phyloP scores from a whole-genome alignment of 2,329 filamentous ascomycete species.

The Exophiala sideris region DNA sequence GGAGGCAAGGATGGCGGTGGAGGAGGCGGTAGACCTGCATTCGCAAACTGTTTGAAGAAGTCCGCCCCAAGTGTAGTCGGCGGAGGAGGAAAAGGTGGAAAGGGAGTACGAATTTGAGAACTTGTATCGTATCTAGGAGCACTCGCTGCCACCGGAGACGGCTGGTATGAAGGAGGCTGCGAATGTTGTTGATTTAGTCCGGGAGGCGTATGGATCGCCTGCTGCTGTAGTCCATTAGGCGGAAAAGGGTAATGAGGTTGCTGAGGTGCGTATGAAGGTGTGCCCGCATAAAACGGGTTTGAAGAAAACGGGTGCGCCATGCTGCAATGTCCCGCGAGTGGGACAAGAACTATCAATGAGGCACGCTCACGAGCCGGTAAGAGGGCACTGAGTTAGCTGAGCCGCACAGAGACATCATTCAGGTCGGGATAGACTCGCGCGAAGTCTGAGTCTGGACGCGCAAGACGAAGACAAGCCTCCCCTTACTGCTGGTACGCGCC shows the following conservation, averaged over 20 bases:
- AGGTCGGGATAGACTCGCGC: neutral
- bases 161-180: conserved; percentile 10
- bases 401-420: conserved; percentile 17
- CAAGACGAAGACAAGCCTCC: neutral
- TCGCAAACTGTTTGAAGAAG: conserved; percentile 27
- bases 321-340: conserved; percentile 20
- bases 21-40: conserved; percentile 19
- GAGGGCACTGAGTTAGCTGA: conserved; percentile 7
- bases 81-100: conserved; percentile 28
- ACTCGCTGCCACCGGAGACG: conserved; percentile 9
- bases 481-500: conserved; percentile 11
- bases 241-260: conserved; percentile 30
- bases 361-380: conserved; percentile 7
- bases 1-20: conserved; percentile 22
- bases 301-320: conserved; percentile 39
- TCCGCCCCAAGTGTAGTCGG: conserved; percentile 25
- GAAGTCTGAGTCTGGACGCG: neutral
- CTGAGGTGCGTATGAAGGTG: conserved; percentile 31
- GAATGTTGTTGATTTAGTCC: conserved; percentile 16
- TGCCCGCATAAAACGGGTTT: conserved; percentile 29
- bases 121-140: conserved; percentile 23
- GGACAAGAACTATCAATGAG: conserved; percentile 8
- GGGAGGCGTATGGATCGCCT: conserved; percentile 21
- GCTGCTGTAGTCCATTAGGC: conserved; percentile 27
- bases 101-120: conserved; percentile 26